Percentiles rank a stretch among this genome's conserved stretches.
These are phyloP conservation scores for Annulohypoxylon moriforme DNA, from an alignment of 495 filamentous ascomycete genomes.

Conservation along the genomic window DNA sequence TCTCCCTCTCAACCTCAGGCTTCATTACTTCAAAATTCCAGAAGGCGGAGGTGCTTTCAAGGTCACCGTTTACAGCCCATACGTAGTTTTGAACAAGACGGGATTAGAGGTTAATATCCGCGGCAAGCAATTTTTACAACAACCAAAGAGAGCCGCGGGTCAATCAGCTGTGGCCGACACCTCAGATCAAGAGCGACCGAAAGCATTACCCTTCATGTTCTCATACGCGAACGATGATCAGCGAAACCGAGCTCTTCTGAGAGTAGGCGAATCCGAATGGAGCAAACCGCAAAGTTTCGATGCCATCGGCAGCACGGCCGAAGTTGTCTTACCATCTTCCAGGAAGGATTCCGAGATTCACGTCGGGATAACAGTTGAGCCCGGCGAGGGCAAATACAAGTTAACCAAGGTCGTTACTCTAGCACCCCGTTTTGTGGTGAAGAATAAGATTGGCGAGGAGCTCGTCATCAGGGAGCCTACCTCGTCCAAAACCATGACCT, in stretches of 20 bases:
- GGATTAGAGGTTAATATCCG: conserved; percentile 89
- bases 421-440: conserved; percentile 92
- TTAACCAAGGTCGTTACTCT: conserved; percentile 93
- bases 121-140: conserved; percentile 86
- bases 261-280: conserved; percentile 89
- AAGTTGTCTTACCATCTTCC: conserved; percentile 80
- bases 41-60: conserved; percentile 96
- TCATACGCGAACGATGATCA: conserved; percentile 87
- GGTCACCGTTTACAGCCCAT: conserved; percentile 91
- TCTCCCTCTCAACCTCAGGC: conserved; percentile 78
- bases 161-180: conserved; percentile 66
- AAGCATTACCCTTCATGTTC: conserved; percentile 93
- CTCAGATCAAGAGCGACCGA: conserved; percentile 61
- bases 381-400: conserved; percentile 97
- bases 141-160: conserved; percentile 82
- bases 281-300: conserved; percentile 98
- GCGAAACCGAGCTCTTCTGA: conserved; percentile 87
- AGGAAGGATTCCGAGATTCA: conserved; percentile 83
- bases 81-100: conserved; percentile 94
- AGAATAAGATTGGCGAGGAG: conserved; percentile 90
- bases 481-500: conserved; percentile 80
- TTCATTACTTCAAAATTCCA: conserved; percentile 93
- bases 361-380: conserved; percentile 84
- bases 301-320: conserved; percentile 92
- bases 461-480: conserved; percentile 88